A percentile compares a stretch with the other conserved stretches of the same genome.
Conservation (phyloP, 1,139 yeast species). For the Candida glucosophila region DNA sequence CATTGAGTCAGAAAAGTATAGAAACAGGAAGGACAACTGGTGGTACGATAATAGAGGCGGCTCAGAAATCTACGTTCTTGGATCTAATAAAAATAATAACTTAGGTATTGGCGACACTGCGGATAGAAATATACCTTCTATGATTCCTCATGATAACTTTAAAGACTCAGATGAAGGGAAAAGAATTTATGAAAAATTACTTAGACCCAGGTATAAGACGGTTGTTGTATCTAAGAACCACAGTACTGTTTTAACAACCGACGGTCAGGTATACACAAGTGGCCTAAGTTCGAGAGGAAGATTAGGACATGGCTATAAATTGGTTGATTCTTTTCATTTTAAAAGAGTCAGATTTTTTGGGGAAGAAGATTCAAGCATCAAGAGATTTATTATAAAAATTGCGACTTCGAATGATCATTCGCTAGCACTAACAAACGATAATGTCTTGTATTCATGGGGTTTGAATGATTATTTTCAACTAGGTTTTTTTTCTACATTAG, state of each 20-base stretch:
- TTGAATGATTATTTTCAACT: conserved; percentile 57
- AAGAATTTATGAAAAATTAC: conserved; percentile 10
- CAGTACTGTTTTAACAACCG: conserved; percentile 49
- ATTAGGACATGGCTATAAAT: conserved; percentile 45
- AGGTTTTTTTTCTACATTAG: conserved; percentile 30
- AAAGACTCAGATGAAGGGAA: conserved; percentile 1
- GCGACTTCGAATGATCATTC: conserved; percentile 64
- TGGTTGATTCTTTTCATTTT: conserved; percentile 28
- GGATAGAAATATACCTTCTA: conserved; percentile 36
- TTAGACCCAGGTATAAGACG: conserved; percentile 33
- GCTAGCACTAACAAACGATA: conserved; percentile 39
- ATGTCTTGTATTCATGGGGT: conserved; percentile 72
- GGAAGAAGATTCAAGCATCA: conserved; percentile 10
- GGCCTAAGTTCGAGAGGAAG: conserved; percentile 72
- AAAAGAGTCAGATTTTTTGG: conserved; percentile 21
- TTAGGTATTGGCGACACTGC: conserved; percentile 65
- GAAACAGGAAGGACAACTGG: conserved; percentile 12
- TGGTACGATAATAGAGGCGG: conserved; percentile 42
- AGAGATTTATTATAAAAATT: conserved; percentile 27
- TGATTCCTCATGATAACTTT: conserved; percentile 15
- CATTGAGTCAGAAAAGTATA: conserved; percentile 1
- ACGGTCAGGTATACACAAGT: conserved; percentile 46
- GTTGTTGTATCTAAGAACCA: conserved; percentile 59
- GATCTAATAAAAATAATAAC: conserved; percentile 57
- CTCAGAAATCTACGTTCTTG: conserved; percentile 54